phyloP scores from a whole-genome alignment of 768 basidiomycete species.

The Lactarius tabidus region DNA sequence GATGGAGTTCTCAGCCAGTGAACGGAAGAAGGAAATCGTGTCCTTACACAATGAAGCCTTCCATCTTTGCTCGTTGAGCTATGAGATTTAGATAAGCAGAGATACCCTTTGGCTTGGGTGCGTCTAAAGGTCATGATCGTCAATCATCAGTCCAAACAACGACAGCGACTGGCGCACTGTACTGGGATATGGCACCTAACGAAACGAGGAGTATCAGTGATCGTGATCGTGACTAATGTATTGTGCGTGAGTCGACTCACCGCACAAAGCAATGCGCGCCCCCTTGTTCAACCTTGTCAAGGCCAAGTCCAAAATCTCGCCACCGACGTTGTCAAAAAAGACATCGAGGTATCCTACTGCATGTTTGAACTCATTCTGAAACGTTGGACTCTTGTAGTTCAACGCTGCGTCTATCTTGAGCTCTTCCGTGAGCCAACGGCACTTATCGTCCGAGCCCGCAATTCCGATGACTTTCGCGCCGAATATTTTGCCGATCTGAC shows the following conservation, averaged over 20 bases:
- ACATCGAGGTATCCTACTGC: slow-evolving; percentile 74
- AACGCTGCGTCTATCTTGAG: slow-evolving; percentile 78
- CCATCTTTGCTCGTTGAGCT: slow-evolving; percentile 67
- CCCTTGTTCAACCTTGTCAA: slow-evolving; percentile 69
- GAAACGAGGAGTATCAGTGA: slow-evolving; percentile 5
- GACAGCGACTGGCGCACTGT: slow-evolving; percentile 47
- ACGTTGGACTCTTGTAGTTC: slow-evolving; percentile 81
- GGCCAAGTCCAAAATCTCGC: slow-evolving; percentile 77
- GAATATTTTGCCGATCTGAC: slow-evolving; percentile 75
- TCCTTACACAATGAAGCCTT: slow-evolving; percentile 79
- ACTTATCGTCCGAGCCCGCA: slow-evolving; percentile 82
- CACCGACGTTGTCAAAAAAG: slow-evolving; percentile 80
- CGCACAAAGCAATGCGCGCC: slow-evolving; percentile 79
- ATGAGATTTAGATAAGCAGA: slow-evolving; percentile 68
- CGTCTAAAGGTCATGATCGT: slow-evolving; percentile 39
- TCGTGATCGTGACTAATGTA: not conserved
- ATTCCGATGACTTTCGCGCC: slow-evolving; percentile 86
- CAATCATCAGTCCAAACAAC: not conserved
- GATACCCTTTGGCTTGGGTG: slow-evolving; percentile 58
- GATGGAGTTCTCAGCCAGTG: not conserved
- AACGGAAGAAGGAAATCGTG: not conserved
- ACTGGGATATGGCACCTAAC: slow-evolving; percentile 77
- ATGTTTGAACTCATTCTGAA: slow-evolving; percentile 66
- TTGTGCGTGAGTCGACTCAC: slow-evolving; percentile 39
- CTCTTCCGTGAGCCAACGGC: slow-evolving; percentile 78